Base-by-base conservation (phyloP, 1,139 yeast species). In the Yamadazyma spencermartinsiae region DNA sequence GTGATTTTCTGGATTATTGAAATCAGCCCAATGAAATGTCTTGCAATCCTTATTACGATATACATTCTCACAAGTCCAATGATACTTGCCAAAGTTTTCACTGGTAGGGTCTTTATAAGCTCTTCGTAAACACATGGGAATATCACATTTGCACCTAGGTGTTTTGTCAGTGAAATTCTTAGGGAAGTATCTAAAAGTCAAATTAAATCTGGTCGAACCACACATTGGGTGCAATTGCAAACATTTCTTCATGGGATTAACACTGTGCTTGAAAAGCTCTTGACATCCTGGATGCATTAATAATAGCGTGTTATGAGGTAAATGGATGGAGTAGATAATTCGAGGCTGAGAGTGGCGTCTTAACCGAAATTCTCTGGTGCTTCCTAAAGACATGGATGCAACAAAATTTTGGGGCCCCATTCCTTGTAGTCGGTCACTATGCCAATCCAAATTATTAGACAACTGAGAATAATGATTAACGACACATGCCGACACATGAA, bases 221-320 rank as follows among this genome's bases (percentile, higher is more conserved):
- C 80, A 58, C 1, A 72, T 56, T 0, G 76, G 72, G 51, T 83
- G 81, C 1, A 60, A 58, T 43, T 61, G 63, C 36, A 50, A 43
- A 0, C 67, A 55, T 12, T 59, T 55, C 50, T 52, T 56, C 55
- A 55, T 46, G 10, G 65, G 45, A 15, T 50, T 58, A 42, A 60
- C 62, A 41, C 77, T 62, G 51, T 84, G 90, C 48, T 79, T 82
- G 55, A 62, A 85, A 34, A 75, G 75, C 47, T 85, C 94, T 54
- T 85, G 94, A 45, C 86, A 80, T 1, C 87, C 87, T 1, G 87
- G 84, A 45, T 80, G 80, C 94, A 85, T 84, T 4, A 85, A 58
- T 2, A 84, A 50, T 38, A 85, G 55, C 9, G 85, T 69, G 49
- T 84, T 84, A 54, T 84, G 86, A 0, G 86, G 83, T 3, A 82